phyloP scores from a whole-genome alignment of 805 yeast genomes.

The Cyberlindnera galapagoensis region DNA sequence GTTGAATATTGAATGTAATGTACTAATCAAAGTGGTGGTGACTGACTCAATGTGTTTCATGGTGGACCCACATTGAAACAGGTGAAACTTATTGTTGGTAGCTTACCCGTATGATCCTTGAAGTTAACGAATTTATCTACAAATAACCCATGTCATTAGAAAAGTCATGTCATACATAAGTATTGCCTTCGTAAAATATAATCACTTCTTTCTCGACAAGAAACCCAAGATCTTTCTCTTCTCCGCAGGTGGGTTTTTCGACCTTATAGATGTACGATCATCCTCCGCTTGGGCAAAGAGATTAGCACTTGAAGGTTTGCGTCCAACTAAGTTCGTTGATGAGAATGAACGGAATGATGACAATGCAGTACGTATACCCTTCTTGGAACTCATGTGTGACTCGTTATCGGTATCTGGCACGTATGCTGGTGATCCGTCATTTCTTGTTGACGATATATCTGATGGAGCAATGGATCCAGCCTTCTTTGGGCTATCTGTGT shows the following conservation, averaged over 20 bases:
- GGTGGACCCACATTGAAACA: no score
- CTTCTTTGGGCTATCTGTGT: not conserved
- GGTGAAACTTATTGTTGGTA: no score
- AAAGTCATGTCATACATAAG: no score
- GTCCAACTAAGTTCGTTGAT: not conserved
- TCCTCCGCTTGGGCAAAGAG: no score
- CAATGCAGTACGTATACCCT: not conserved
- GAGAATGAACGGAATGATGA: not conserved
- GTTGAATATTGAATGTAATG: no score
- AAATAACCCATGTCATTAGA: no score
- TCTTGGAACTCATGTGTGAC: slow-evolving; percentile 1
- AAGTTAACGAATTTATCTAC: no score
- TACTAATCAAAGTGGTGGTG: no score
- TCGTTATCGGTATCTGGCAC: not conserved
- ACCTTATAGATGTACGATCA: no score
- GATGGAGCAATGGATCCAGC: not conserved
- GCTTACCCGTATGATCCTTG: no score
- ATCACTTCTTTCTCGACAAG: not conserved
- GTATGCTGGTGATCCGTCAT: not conserved
- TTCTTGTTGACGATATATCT: not conserved
- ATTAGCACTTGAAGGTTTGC: not conserved
- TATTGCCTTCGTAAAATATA: no score
- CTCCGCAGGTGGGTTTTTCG: not conserved
- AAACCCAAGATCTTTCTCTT: slow-evolving; percentile 3
- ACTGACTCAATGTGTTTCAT: no score